These are phyloP conservation scores for Stevia rebaudiana DNA, from an alignment of 140 eudicot genomes.

Conservation along the genomic window DNA sequence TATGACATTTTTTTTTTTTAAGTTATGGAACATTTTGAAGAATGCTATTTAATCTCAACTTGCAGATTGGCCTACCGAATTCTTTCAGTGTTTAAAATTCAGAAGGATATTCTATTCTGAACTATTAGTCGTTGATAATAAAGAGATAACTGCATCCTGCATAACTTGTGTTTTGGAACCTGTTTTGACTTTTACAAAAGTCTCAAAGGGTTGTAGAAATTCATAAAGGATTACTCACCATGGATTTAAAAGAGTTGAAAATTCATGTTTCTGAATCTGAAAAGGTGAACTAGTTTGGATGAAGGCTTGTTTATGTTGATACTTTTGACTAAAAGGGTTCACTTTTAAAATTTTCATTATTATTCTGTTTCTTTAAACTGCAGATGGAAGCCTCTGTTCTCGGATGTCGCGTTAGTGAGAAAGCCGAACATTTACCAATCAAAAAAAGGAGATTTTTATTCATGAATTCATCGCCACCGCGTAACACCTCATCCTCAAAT, in stretches of 20 bases:
- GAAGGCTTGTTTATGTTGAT: conserved; percentile 14
- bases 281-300: conserved; percentile 28
- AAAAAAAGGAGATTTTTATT: conserved; percentile 42
- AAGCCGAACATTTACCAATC: conserved; percentile 37
- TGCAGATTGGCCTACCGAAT: conserved; percentile 11
- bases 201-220: conserved; percentile 17
- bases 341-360: not conserved
- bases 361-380: not conserved
- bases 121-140: not conserved
- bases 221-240: conserved; percentile 12
- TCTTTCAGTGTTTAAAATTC: not conserved
- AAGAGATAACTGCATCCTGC: not conserved
- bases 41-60: conserved; percentile 14
- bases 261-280: conserved; percentile 27
- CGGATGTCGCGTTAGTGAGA: conserved; percentile 27
- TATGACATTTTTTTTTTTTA: not conserved
- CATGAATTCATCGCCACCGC: conserved; percentile 30
- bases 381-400: conserved; percentile 31
- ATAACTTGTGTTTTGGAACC: not conserved
- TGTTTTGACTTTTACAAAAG: conserved; percentile 7
- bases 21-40: conserved; percentile 10
- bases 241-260: conserved; percentile 17
- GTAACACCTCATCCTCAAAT: conserved; percentile 4
- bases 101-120: not conserved
- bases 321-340: not conserved